Evolutionary conservation across 495 filamentous ascomycete genomes (phyloP), one percentile per base, ranked within the genome.

Genomic region (Choiromyces venosus): DNA sequence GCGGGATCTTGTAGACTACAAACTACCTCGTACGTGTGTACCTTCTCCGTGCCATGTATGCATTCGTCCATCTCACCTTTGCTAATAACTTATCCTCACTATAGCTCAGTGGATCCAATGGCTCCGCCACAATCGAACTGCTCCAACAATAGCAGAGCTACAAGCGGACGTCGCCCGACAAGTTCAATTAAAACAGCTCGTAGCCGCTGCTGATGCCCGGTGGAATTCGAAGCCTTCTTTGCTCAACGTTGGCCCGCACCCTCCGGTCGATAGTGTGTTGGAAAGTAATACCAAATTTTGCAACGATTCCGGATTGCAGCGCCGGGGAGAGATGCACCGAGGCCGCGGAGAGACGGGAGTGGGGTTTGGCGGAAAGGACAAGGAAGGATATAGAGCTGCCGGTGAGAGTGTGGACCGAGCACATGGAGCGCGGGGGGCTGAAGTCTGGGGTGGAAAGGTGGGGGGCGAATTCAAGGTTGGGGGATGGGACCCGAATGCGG

Each of bases 31-130:
- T 81, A 65, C 35, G n/a, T 21, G 10, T 19, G 37, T 37, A 37
- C 33, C 25, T 39, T 21, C 3, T 35, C 16, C 36, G 19, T 8
- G 16, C 39, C 1, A 38, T 44, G n/a, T 21, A 29, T 33, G 33
- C 33, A n/a, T 40, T 52, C 44, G 9, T 37, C 42, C 16, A 9
- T n/a, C 14, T 33, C 46, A 44, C 52, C 19, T 37, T 21, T 18
- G 37, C 38, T 44, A 33, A 66, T 6, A 5, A 6, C 2, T 25
- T 25, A 39, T 21, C 44, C 68, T 10, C 35, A 84, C 42, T 82
- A 84, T 25, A 71, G 74, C 94, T 1, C 89, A 91, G 84, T 99
- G 95, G 95, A 92, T 94, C 82, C 94, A 97, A 82, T 99, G 95
- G 95, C 89, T 99, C 18, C 92, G 96, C 46, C 87, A 96, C 76